Base-by-base conservation (phyloP, 2,329 filamentous ascomycete genomes). In the Sordariomycetes sp. region DNA sequence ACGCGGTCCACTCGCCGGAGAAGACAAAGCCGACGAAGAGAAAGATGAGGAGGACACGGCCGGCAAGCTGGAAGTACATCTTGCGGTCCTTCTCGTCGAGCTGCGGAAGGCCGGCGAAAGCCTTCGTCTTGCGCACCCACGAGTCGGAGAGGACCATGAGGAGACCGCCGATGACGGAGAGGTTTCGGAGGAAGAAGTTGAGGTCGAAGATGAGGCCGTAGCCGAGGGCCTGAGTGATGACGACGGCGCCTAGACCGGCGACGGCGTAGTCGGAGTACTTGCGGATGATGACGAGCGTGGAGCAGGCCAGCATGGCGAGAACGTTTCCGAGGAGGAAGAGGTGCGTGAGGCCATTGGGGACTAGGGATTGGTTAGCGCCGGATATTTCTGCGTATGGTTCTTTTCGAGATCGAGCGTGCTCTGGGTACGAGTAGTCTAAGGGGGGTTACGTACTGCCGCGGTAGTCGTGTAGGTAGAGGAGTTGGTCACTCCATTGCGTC, bases 41-140 rank as follows among this genome's bases (percentile, higher is more conserved):
- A 83, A 99, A 97, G 76, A 99, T 97, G 66, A 99, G 80, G 64
- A 99, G 81, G 40, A 99, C 90, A 65, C 94, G 87, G 40, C 94
- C 94, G 64, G 94, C 94, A 62, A 99, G 87, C 83, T 97, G 94
- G 77, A 99, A 95, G 81, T 99, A 99, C 93, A 97, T 97, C 83
- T 97, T 99, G 76, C 92, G 89, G 74, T 99, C 94, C 85, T 97
- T 97, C 80, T 99, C 94, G 71, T 97, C 94, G 57, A 99, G 83
- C 73, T 90, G 85, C 54, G 94, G 94, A 57, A 99, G 82, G 54
- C 94, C 94, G 54, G 94, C 94, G 62, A 96, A 96, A 3, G 92
- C 93, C 77, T 97, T 96, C 72, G 86, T 89, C 85, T 97, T 97
- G 76, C 92, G 88, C 63, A 97, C 91, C 91, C 93, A 97, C 59